Base-by-base conservation (phyloP, 371 early-diverging fungal genomes). In the Apophysomyces elegans region DNA sequence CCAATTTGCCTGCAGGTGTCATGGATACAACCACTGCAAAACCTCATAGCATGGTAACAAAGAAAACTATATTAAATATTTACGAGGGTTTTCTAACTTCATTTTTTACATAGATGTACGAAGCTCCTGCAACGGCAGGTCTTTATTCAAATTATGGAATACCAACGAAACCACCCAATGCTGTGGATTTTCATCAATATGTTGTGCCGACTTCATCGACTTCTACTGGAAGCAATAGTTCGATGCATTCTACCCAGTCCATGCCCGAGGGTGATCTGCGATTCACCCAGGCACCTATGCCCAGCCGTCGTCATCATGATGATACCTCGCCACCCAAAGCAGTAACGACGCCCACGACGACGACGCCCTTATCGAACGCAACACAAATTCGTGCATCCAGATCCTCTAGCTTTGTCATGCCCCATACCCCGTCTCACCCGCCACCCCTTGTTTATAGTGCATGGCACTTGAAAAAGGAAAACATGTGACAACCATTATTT, bases 121-220 rank as follows among this genome's bases (percentile, higher is more conserved):
- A 7, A 16, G 46, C 62, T 59, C 68, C 66, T 18, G 37, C 61
- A 12, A 63, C 61, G 32, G 67, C 59, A 65, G 71, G 76, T 65
- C 66, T 70, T 43, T 68, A 71, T 47, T 67, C 65, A 3, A 50
- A 18, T 61, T 56, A 68, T 56, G 64, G 67, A 18, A 54, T 63
- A n/a, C 61, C 60, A 41, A 32, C 59, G 12, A 68, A 66, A 64
- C 59, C 66, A 61, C 32, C 32, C 32, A 62, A 58, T 57, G 44
- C 71, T 41, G 72, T 45, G 13, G 46, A 77, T 58, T 73, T 69
- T 47, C 74, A 77, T 66, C 59, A 70, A n/a, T 72, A 72, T 61
- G 70, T 77, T 47, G 65, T 67, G 35, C 78, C 78, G 36, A 78
- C 78, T 11, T 77, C 78, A 44, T 77, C 78, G 5, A 75, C 78